These are phyloP conservation scores for Trifolium fragiferum DNA, from an alignment of 306 rosid species.

Conservation along the genomic window DNA sequence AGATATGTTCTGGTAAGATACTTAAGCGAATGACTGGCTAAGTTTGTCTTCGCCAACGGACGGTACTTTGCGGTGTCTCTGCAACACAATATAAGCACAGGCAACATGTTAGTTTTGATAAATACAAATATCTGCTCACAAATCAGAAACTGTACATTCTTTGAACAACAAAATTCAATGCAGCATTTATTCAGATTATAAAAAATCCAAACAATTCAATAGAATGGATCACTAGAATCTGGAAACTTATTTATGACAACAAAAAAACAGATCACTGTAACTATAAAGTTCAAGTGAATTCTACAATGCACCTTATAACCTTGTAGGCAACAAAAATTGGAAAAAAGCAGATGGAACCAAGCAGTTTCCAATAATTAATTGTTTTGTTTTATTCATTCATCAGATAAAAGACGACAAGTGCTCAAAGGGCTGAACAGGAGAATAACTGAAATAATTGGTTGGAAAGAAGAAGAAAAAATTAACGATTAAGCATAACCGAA, in stretches of 20 bases:
- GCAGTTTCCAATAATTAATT: conserved; percentile 20
- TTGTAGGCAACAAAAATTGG: background rate
- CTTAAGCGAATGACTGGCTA: conserved; percentile 81
- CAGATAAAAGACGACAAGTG: background rate
- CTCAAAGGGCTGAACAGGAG: conserved; percentile 2
- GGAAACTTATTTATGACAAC: conserved; percentile 9
- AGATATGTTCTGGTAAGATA: conserved; percentile 81
- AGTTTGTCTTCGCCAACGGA: conserved; percentile 86
- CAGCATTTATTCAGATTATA: conserved; percentile 14
- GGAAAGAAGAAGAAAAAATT: background rate
- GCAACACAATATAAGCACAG: conserved; percentile 41
- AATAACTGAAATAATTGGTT: background rate
- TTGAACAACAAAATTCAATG: background rate
- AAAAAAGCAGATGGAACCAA: background rate
- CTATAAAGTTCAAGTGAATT: conserved; percentile 20
- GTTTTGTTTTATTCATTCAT: conserved; percentile 13
- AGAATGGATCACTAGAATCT: conserved; percentile 29
- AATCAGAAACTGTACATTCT: conserved; percentile 7
- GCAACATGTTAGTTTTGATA: conserved; percentile 28
- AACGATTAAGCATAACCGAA: conserved; percentile 25
- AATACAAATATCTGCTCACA: conserved; percentile 20
- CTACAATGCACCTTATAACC: conserved; percentile 6
- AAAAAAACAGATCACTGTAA: background rate
- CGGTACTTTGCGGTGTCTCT: conserved; percentile 85
- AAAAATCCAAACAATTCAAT: conserved; percentile 22